A percentile compares a stretch with the other conserved stretches of the same genome.
Evolutionary conservation across 805 yeast species (phyloP).

Genomic region (Lachancea lanzarotensis): DNA sequence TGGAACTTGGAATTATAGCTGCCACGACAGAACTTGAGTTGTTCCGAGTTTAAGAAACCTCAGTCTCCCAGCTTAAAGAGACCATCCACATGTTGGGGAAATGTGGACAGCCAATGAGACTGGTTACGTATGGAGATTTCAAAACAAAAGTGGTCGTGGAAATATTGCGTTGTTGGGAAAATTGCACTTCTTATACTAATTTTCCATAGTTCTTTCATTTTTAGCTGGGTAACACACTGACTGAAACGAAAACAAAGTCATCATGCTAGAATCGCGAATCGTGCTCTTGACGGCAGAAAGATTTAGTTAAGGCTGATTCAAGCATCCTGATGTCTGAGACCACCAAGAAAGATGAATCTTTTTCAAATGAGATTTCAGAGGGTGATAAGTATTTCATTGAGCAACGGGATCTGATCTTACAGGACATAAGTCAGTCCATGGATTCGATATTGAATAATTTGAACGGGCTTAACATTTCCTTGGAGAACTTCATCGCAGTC

Average conservation of each 20-base stretch:
- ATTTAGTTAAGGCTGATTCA: neutral
- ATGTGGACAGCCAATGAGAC: constrained; percentile 26
- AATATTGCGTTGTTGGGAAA: neutral
- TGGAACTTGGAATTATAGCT: constrained; percentile 7
- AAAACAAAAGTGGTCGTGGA: neutral
- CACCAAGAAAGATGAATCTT: neutral
- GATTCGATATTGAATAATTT: constrained; percentile 60
- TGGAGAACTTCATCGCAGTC: constrained; percentile 61
- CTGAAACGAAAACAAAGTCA: neutral
- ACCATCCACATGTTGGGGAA: constrained; percentile 22
- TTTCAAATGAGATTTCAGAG: constrained; percentile 9
- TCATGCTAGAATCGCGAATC: neutral
- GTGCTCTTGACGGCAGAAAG: neutral
- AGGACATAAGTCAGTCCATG: constrained; percentile 38
- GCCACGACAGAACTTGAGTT: constrained; percentile 27
- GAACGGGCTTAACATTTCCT: constrained; percentile 58
- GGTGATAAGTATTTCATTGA: constrained; percentile 26
- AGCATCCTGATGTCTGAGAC: constrained; percentile 4
- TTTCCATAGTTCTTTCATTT: constrained; percentile 3
- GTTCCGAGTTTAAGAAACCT: constrained; percentile 10
- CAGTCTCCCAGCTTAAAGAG: constrained; percentile 28
- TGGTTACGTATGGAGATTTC: constrained; percentile 12
- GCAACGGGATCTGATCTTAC: constrained; percentile 26
- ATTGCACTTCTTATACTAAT: neutral
- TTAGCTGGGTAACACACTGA: constrained; percentile 4